Evolutionary conservation across 805 yeast species (phyloP), one percentile per base, ranked within the genome.

Genomic region (Myxozyma nipponensis): DNA sequence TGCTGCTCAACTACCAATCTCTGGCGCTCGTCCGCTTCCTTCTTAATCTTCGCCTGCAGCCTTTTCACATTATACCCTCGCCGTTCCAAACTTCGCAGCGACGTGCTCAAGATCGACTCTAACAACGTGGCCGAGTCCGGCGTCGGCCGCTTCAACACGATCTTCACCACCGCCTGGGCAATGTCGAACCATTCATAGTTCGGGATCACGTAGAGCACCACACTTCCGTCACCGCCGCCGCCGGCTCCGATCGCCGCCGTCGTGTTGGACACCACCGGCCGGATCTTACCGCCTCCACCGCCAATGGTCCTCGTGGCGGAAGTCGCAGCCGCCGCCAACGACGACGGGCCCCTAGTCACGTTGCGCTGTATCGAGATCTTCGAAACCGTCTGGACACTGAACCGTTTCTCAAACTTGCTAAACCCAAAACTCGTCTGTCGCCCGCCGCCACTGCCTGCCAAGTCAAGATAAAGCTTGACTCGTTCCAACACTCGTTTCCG

Each of bases 1-100:
- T 36, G 15, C n/a, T n/a, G 9, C 9, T n/a, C 15, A n/a, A 15
- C 40, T 10, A n/a, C 42, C 7, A 13, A 7, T n/a, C n/a, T n/a
- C n/a, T 41, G 18, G 15, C 49, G 49, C 2, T 42, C 57, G 34
- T 59, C 59, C 9, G 48, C 52, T 41, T 54, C 59, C 39, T 52
- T 35, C 7, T 18, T 13, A 17, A 35, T 7, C 6, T 35, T 35
- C 6, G 6, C 19, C 15, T 35, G 38, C 30, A 66, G 51, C 21
- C 71, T 51, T 23, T 62, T 60, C 9, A 71, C 71, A 54, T 70
- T 68, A 54, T 67, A 69, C 9, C 74, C 74, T 40, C 71, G 68
- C 38, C 61, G 47, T 50, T 66, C 66, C 34, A 70, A 60, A 17
- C 61, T 44, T 10, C 50, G 48, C 39, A 71, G 54, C 13, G 63